phyloP scores from a whole-genome alignment of 129 eudicot genomes.

The Kitagawia praeruptora region DNA sequence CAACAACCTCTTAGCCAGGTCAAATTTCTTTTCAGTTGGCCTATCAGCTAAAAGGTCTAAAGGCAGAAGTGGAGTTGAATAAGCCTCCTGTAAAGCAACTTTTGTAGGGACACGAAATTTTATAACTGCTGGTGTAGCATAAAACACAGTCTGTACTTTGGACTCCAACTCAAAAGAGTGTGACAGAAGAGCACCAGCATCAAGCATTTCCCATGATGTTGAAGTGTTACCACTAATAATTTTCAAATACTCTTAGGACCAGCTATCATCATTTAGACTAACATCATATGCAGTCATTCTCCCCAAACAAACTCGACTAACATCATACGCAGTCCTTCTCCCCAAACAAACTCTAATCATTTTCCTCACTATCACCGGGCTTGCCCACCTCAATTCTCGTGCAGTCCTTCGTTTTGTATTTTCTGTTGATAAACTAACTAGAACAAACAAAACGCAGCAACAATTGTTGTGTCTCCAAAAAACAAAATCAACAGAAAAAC shows the following conservation, averaged over 20 bases:
- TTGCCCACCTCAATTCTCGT: too few species aligned
- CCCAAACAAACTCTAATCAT: too few species aligned
- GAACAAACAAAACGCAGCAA: too few species aligned
- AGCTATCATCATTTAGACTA: constrained; percentile 63
- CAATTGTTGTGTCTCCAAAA: too few species aligned
- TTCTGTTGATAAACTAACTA: too few species aligned
- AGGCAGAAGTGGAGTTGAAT: constrained; percentile 71
- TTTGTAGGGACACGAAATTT: constrained; percentile 78
- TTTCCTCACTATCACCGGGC: too few species aligned
- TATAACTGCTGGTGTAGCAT: constrained; percentile 73
- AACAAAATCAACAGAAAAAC: too few species aligned
- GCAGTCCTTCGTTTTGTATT: too few species aligned
- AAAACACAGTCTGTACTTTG: constrained; percentile 42
- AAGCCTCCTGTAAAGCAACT: constrained; percentile 79
- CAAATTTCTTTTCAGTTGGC: constrained; percentile 52
- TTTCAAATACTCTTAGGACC: constrained; percentile 56
- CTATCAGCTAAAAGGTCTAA: constrained; percentile 63
- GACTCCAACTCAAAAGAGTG: constrained; percentile 83
- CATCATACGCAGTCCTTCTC: too few species aligned
- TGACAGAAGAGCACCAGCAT: constrained; percentile 59
- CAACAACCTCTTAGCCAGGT: constrained; percentile 59
- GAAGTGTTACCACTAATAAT: constrained; percentile 71
- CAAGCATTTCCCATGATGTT: constrained; percentile 86
- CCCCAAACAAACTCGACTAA: too few species aligned
- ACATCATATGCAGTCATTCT: constrained; percentile 92